phyloP scores from a whole-genome alignment of 2,329 filamentous ascomycete species.

The Pyrenochaeta sp. region DNA sequence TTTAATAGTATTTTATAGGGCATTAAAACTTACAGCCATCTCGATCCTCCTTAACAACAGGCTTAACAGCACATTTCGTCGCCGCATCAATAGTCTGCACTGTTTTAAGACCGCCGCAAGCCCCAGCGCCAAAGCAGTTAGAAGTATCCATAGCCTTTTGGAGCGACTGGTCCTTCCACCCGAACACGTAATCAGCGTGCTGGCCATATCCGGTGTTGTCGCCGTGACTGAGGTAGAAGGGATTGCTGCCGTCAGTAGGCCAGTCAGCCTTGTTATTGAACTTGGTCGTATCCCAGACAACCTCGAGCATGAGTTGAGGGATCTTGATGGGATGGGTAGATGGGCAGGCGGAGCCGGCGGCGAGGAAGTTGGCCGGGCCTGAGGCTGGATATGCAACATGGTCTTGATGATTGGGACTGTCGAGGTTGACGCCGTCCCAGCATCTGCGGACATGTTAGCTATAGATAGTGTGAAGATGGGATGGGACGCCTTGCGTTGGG shows the following conservation, averaged over 20 bases:
- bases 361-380: conserved; percentile 35
- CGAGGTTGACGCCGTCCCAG: conserved; percentile 60
- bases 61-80: conserved; percentile 31
- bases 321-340: conserved; percentile 56
- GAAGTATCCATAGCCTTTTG: conserved; percentile 42
- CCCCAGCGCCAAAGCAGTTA: conserved; percentile 38
- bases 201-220: conserved; percentile 34
- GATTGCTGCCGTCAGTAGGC: conserved; percentile 35
- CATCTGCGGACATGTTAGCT: conserved; percentile 52
- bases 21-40: conserved; percentile 24
- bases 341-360: conserved; percentile 49
- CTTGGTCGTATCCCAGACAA: conserved; percentile 53
- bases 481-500: conserved; percentile 24
- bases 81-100: conserved; percentile 26
- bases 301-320: conserved; percentile 58
- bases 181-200: conserved; percentile 42
- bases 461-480: neutral
- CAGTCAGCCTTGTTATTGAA: conserved; percentile 42
- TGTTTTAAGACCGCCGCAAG: conserved; percentile 27
- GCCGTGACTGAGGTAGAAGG: conserved; percentile 33
- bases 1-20: neutral
- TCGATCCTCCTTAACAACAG: conserved; percentile 32
- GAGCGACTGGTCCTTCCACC: conserved; percentile 39
- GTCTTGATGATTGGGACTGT: conserved; percentile 59
- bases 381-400: conserved; percentile 57